phyloP scores from a whole-genome alignment of 1,284 basidiomycete species.

The Apiotrichum sp. region DNA sequence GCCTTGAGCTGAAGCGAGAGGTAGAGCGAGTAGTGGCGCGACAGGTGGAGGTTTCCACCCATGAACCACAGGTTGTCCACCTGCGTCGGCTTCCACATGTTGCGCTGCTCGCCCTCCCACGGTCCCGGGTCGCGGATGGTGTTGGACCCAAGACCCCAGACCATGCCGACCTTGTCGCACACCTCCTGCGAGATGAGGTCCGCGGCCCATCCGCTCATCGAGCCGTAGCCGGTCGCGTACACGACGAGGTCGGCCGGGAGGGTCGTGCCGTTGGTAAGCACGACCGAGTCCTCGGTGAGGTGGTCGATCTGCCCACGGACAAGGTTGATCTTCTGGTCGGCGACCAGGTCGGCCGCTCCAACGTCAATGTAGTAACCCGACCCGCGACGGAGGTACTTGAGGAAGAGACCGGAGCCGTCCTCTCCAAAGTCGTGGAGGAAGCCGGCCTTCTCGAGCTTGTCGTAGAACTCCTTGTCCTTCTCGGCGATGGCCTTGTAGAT shows the following conservation, averaged over 20 bases:
- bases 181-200: slow-evolving; percentile 15
- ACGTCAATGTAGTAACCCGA: slow-evolving; percentile 19
- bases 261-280: slow-evolving; percentile 8
- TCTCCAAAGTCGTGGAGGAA: slow-evolving; percentile 24
- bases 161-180: slow-evolving; percentile 15
- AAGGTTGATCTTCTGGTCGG: slow-evolving; percentile 24
- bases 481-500: slow-evolving; percentile 37
- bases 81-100: slow-evolving; percentile 18
- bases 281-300: slow-evolving; percentile 15
- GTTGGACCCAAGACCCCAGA: slow-evolving; percentile 15
- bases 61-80: slow-evolving; percentile 14
- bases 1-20: slow-evolving; percentile 19
- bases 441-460: slow-evolving; percentile 13
- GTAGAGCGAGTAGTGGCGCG: slow-evolving; percentile 17
- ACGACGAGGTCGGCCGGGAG: slow-evolving; percentile 16
- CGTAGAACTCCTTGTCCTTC: slow-evolving; percentile 14
- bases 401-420: slow-evolving; percentile 16
- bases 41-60: slow-evolving; percentile 17
- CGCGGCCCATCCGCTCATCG: slow-evolving; percentile 15
- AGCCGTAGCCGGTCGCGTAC: slow-evolving; percentile 17
- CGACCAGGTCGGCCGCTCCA: slow-evolving; percentile 18
- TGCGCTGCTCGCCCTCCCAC: slow-evolving; percentile 18
- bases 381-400: slow-evolving; percentile 19
- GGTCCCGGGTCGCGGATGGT: slow-evolving; percentile 15
- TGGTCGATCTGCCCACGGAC: slow-evolving; percentile 19